Evolutionary conservation across 2,329 filamentous ascomycete species (phyloP).

Genomic region (Fusarium sarcochroum): DNA sequence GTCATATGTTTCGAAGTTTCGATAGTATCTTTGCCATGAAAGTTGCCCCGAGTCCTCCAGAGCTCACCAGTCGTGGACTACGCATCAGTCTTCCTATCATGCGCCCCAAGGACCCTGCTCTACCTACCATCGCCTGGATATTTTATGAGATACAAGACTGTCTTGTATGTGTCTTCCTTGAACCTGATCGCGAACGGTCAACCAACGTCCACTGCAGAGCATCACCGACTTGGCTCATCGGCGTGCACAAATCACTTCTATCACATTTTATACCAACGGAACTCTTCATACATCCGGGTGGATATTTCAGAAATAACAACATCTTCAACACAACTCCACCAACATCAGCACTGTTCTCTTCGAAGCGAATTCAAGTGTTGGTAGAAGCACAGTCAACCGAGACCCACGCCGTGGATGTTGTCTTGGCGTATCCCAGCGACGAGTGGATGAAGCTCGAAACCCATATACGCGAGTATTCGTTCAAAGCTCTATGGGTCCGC

Average conservation of each 20-base stretch:
- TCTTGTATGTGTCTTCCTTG: constrained; percentile 18
- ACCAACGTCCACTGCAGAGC: constrained; percentile 3
- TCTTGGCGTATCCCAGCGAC: constrained; percentile 8
- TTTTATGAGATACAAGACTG: constrained; percentile 14
- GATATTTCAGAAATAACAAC: background rate
- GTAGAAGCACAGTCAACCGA: background rate
- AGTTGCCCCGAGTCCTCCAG: background rate
- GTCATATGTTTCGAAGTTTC: constrained; percentile 12
- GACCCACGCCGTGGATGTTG: background rate
- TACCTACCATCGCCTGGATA: constrained; percentile 8
- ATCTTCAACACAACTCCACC: background rate
- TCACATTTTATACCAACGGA: constrained; percentile 3
- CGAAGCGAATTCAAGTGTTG: background rate
- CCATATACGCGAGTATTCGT: constrained; percentile 1
- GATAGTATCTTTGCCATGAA: constrained; percentile 11
- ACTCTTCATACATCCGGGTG: constrained; percentile 11
- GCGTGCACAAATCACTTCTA: constrained; percentile 8
- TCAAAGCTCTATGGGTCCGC: constrained; percentile 13
- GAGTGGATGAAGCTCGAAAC: constrained; percentile 11
- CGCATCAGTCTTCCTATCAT: constrained; percentile 20
- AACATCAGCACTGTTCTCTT: background rate
- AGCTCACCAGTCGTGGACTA: constrained; percentile 15
- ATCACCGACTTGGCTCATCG: constrained; percentile 5
- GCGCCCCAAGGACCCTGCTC: background rate
- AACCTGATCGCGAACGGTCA: constrained; percentile 2